Evolutionary conservation across 345 rosid species (phyloP), one percentile per base, ranked within the genome.

Genomic region (Citrus maxima): DNA sequence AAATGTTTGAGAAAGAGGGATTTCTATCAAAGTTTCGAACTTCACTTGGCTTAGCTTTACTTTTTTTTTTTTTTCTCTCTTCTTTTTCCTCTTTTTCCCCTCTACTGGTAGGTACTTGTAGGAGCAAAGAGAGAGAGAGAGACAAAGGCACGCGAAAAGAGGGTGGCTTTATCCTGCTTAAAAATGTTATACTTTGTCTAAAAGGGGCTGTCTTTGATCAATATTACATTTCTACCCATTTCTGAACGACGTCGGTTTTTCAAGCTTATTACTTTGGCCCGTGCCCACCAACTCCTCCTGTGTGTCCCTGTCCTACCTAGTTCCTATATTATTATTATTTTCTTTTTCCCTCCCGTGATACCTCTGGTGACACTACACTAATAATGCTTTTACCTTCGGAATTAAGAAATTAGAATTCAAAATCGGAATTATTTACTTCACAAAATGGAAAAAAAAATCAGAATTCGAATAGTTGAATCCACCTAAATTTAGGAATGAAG

Each of bases 181-280:
- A 71, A 79, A 82, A 82, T 61, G 78, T 54, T 38, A 24, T 4
- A 30, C 67, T 75, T 70, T 77, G 24, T 42, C 14, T 74, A 64
- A 80, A 80, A 80, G 75, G 83, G 77, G 7, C 66, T 51, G 35
- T 30, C 19, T 84, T 80, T 77, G 2, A 28, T 28, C 0, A 25
- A 77, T 77, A 79, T 76, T 82, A 82, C 85, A 60, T 21, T 4
- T 49, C 46, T 13, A 64, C n/a, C 81, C 82, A 27, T 66, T 65
- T 40, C 13, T 58, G 30, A 38, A 69, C 75, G 60, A 7, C 54
- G 68, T 22, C 80, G 68, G 7, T n/a, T 73, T 37, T 46, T 58
- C 2, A 4, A 4, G 22, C 66, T 58, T 46, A 7, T 34, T 5
- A 1, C 51, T 37, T 24, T 60, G 19, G 51, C 51, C 18, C 0